These are phyloP conservation scores for Protomyces macrosporus DNA, from an alignment of 1,139 yeast genomes.

Conservation along the genomic window DNA sequence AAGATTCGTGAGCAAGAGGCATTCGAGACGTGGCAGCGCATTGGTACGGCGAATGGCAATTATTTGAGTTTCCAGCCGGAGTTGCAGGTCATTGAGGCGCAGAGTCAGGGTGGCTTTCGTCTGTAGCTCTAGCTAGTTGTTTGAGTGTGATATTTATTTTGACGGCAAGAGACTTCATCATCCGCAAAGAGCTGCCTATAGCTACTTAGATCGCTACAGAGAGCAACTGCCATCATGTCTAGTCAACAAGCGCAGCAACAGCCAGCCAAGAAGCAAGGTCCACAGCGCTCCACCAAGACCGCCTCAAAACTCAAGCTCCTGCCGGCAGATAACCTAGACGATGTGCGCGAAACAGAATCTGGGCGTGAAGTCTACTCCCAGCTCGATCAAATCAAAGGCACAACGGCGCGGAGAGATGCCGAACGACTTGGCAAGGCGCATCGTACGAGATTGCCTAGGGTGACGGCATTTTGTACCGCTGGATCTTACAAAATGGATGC, in stretches of 20 bases:
- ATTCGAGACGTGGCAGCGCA: neutral
- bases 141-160: neutral
- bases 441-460: constrained; percentile 63
- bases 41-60: neutral
- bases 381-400: constrained; percentile 60
- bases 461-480: constrained; percentile 93
- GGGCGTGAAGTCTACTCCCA: constrained; percentile 28
- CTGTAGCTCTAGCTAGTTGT: neutral
- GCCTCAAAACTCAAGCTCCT: constrained; percentile 65
- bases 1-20: constrained; percentile 63
- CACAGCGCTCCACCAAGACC: constrained; percentile 63
- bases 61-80: neutral
- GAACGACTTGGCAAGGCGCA: constrained; percentile 88
- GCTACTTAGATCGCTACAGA: neutral
- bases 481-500: constrained; percentile 88
- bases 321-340: constrained; percentile 35
- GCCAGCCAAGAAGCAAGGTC: constrained; percentile 40
- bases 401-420: constrained; percentile 92
- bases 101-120: neutral
- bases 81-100: neutral
- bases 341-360: constrained; percentile 29
- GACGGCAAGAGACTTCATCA: neutral
- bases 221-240: neutral
- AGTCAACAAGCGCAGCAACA: neutral
- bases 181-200: neutral